Evolutionary conservation across 129 eudicot species (phyloP), one percentile per base, ranked within the genome.

Genomic region (Lonicera japonica): DNA sequence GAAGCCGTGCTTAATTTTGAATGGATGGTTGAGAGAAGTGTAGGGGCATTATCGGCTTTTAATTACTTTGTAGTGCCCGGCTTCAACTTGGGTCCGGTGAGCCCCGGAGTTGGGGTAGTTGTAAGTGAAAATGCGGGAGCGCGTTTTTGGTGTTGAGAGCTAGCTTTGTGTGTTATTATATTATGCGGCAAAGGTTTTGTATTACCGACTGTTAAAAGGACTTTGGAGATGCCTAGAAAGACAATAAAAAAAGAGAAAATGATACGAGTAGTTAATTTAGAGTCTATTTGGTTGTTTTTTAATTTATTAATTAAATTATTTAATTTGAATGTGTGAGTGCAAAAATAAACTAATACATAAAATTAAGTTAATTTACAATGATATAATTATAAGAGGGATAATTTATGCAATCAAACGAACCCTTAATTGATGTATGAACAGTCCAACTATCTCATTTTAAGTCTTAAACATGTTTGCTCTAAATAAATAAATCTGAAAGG

Each of bases 61-160:
- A n/a, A n/a, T n/a, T 57, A 81, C 80, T 34, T 62, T 70, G 73
- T 77, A 81, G 29, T 80, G 77, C 21, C 59, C 63, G 0, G 77
- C 60, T 61, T 69, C 63, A 53, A 66, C 68, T 21, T 21, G 6
- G 59, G 0, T 17, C 38, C 53, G 39, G 25, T 12, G 19, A 58
- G 36, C 6, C 36, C 36, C 36, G 6, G n/a, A n/a, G n/a, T n/a
- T n/a, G n/a, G n/a, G n/a, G n/a, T n/a, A n/a, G n/a, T n/a, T n/a
- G n/a, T 6, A 2, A 29, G 36, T 29, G 36, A 29, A 29, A 29
- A 29, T 29, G 36, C 6, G 36, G 36, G 2, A 4, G 16, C 51
- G 12, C 3, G 14, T 15, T 1, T 45, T 10, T 45, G 11, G 14
- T 45, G 16, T 11, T 11, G 51, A 15, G 51, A 29, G 36, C 2